Base-by-base conservation (phyloP, 331 rosid species). In the Telfairia occidentalis region DNA sequence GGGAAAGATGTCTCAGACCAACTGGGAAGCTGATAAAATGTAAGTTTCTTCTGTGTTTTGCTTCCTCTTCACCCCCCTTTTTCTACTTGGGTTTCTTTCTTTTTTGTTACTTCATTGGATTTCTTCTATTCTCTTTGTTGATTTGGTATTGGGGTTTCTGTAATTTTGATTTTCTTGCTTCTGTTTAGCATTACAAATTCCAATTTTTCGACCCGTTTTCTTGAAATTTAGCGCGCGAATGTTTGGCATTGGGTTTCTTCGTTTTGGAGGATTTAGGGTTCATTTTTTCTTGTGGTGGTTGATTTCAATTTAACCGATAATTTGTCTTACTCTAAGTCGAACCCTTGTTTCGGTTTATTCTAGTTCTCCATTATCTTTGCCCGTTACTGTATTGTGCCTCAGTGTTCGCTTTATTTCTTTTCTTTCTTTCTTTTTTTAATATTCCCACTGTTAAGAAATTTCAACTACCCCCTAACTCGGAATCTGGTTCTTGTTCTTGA, bases 21-120 rank as follows among this genome's bases (percentile, higher is more conserved):
- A 92, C 90, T 95, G 99, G 99, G 99, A 95, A 88, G 99, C 99
- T 80, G 99, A 95, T 84, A 95, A 95, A 88, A 95, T 95, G 99
- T 88, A 85, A 87, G 90, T 79, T 65, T 52, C n/a, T 55, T 7
- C 9, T 8, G 40, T 65, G 13, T 37, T n/a, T 2, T 4, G 5
- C 38, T 79, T 13, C 32, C 9, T 19, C 50, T 26, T 11, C 26
- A n/a, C n/a, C 35, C 28, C 23, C 15, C 42, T 30, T 74, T 37
- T 28, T 49, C 73, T 19, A 26, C 77, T 78, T 84, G 80, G 82
- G 78, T 79, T 84, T 76, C 79, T 37, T 3, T 81, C 35, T 78
- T 19, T 67, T 81, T 69, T 72, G 43, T 26, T 49, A 18, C 74
- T 80, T 37, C 38, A 42, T 30, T 58, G 52, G 58, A 29, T 43